Conservation (phyloP, 345 rosid genomes). For the Syzygium grande region DNA sequence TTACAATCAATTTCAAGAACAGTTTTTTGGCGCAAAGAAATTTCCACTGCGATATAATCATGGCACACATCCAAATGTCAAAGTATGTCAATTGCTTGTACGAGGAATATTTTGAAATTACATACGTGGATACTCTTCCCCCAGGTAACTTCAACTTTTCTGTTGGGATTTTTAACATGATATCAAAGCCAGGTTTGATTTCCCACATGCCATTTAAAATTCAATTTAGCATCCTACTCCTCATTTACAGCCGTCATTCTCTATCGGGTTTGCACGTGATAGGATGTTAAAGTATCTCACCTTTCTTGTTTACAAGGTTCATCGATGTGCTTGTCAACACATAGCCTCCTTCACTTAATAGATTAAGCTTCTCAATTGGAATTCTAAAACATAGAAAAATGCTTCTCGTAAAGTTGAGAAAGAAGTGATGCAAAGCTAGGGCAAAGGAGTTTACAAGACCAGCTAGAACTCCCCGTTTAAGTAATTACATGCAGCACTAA, state of each 20-base stretch:
- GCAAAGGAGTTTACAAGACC: not conserved
- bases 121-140: not conserved
- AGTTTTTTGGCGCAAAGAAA: not conserved
- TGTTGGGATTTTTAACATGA: not conserved
- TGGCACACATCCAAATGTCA: not conserved
- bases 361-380: not conserved
- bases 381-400: not conserved
- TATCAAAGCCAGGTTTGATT: not conserved
- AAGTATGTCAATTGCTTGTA: not conserved
- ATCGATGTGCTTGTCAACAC: not conserved
- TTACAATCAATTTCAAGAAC: not conserved
- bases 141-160: not conserved
- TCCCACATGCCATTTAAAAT: not conserved
- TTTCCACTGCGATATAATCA: not conserved
- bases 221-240: not conserved
- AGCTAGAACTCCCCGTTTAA: not conserved
- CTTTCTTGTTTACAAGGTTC: not conserved
- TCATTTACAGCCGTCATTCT: not conserved
- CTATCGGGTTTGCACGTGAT: not conserved
- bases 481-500: not conserved
- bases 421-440: not conserved
- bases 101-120: not conserved
- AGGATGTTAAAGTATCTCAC: not conserved
- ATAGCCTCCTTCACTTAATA: not conserved
- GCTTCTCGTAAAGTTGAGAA: not conserved